Percentiles rank a stretch among this genome's conserved stretches.
phyloP scores from a whole-genome alignment of 2,329 filamentous ascomycete genomes.

The Chaetomium sp. region DNA sequence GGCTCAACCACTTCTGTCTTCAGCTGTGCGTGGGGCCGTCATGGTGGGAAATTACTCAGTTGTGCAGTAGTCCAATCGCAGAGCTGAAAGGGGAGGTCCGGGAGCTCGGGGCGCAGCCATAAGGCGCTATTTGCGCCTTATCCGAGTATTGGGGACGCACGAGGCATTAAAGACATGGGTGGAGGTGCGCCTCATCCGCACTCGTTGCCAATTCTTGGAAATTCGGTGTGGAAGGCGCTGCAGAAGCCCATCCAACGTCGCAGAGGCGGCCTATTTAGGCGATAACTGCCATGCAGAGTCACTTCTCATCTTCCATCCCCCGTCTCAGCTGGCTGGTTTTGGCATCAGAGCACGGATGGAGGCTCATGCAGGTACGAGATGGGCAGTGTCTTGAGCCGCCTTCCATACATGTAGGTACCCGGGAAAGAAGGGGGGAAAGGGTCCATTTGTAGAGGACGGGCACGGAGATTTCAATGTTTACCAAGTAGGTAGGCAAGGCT shows the following conservation, averaged over 20 bases:
- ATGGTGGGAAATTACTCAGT: neutral
- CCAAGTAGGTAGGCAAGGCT: too few species aligned
- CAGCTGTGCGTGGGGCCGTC: neutral
- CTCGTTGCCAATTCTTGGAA: neutral
- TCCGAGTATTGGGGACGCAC: neutral
- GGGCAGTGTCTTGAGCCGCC: neutral
- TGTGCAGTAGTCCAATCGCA: neutral
- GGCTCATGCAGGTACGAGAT: neutral
- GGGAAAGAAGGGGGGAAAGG: too few species aligned
- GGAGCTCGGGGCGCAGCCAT: neutral
- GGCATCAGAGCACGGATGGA: too few species aligned
- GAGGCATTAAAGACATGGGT: neutral
- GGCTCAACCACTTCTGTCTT: neutral
- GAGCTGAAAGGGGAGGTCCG: neutral
- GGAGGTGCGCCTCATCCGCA: neutral
- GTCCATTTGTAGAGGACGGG: too few species aligned
- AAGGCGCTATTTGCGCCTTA: neutral
- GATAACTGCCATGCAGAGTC: neutral
- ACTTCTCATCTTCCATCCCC: neutral
- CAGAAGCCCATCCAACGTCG: neutral
- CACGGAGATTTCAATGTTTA: too few species aligned
- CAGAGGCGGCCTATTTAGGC: neutral
- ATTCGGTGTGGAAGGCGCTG: neutral
- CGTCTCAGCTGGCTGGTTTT: neutral
- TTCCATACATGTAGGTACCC: too few species aligned